These are phyloP conservation scores for Russula lepida DNA, from an alignment of 768 basidiomycete genomes.

Conservation along the genomic window DNA sequence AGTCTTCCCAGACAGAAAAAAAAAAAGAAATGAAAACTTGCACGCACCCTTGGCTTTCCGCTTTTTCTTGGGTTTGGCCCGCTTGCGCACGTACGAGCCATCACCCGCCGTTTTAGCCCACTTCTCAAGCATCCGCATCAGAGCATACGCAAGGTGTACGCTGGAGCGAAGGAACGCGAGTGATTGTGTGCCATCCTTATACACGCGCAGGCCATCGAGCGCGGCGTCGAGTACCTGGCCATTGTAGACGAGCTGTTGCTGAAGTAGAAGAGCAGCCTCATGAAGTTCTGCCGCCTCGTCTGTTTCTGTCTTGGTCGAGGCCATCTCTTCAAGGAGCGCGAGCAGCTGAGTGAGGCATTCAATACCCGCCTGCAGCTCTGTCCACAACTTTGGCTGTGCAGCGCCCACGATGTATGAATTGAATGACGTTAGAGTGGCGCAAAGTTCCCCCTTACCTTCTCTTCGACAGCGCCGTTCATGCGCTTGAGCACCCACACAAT, in stretches of 20 bases:
- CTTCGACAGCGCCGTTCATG: slow-evolving; percentile 84
- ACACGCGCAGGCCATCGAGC: slow-evolving; percentile 64
- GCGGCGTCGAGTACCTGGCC: slow-evolving; percentile 89
- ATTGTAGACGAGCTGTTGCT: slow-evolving; percentile 90
- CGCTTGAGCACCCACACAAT: slow-evolving; percentile 86
- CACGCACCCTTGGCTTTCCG: slow-evolving; percentile 26
- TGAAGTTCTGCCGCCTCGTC: slow-evolving; percentile 31
- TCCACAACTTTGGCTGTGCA: slow-evolving; percentile 83
- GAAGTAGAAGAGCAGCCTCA: slow-evolving; percentile 74
- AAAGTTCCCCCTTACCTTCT: slow-evolving; percentile 53
- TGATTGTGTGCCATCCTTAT: slow-evolving; percentile 73
- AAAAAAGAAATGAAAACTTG: neutral
- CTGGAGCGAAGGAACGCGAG: slow-evolving; percentile 81
- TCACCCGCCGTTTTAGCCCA: slow-evolving; percentile 66
- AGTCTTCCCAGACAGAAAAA: neutral
- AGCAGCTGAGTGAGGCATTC: slow-evolving; percentile 91
- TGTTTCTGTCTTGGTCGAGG: slow-evolving; percentile 41
- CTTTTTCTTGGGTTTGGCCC: slow-evolving; percentile 49
- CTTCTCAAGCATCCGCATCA: slow-evolving; percentile 85
- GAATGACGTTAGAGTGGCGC: neutral
- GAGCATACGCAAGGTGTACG: slow-evolving; percentile 71
- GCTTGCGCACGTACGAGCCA: slow-evolving; percentile 61
- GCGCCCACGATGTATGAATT: neutral
- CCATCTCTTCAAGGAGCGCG: slow-evolving; percentile 81
- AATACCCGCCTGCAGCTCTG: slow-evolving; percentile 87